Conservation (phyloP, 306 rosid genomes). For the Acmispon strigosus region DNA sequence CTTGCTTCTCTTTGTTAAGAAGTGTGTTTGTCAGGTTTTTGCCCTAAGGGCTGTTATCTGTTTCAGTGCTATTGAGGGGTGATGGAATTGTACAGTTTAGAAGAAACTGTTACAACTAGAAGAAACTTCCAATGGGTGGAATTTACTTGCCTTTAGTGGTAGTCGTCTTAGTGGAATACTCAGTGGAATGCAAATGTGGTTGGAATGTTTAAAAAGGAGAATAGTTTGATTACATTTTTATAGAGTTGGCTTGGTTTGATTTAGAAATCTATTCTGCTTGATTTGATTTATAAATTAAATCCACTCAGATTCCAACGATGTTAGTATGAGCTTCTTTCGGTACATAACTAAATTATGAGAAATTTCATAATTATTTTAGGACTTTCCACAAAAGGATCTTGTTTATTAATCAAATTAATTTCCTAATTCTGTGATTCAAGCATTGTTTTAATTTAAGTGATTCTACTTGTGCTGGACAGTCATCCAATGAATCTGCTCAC, state of each 20-base stretch:
- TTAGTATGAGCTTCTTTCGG: not conserved
- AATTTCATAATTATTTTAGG: not conserved
- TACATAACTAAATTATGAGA: not conserved
- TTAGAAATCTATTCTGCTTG: not conserved
- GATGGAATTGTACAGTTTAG: not conserved
- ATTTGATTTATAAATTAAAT: not conserved
- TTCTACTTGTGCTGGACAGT: too few species aligned
- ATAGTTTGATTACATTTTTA: not conserved
- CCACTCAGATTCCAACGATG: not conserved
- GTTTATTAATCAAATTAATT: not conserved
- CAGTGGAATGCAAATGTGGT: not conserved
- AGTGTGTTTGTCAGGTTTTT: not conserved
- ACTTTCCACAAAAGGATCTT: too few species aligned
- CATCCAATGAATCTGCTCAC: too few species aligned
- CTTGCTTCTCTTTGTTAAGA: not conserved
- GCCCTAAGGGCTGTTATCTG: not conserved
- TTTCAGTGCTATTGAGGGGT: not conserved
- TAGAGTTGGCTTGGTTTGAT: not conserved
- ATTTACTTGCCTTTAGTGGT: not conserved
- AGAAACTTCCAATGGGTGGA: not conserved
- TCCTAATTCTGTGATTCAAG: not conserved
- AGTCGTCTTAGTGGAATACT: not conserved
- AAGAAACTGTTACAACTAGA: not conserved
- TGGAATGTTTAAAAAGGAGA: not conserved
- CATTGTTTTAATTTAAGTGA: too few species aligned